These are phyloP conservation scores for Aspergillus cejpii DNA, from an alignment of 2,329 filamentous ascomycete species.

Conservation along the genomic window DNA sequence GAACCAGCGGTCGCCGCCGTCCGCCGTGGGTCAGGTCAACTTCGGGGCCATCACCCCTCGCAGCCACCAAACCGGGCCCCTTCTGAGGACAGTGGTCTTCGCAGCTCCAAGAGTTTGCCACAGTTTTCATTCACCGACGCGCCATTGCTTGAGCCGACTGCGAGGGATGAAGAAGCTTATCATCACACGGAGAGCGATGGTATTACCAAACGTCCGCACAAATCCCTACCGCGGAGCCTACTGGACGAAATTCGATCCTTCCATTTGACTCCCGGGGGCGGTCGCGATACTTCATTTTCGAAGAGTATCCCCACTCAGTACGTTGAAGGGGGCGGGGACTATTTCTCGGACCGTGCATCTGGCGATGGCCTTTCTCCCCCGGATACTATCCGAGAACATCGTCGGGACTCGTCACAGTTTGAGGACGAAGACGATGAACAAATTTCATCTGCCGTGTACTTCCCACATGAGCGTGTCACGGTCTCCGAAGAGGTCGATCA, in stretches of 20 bases:
- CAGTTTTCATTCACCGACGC: slow-evolving; percentile 24
- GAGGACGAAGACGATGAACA: slow-evolving; percentile 58
- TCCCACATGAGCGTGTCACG: slow-evolving; percentile 52
- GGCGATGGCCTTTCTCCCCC: slow-evolving; percentile 18
- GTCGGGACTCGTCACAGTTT: slow-evolving; percentile 24
- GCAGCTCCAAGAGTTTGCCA: slow-evolving; percentile 22
- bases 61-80: slow-evolving; percentile 4
- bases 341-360: slow-evolving; percentile 20
- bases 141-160: slow-evolving; percentile 16
- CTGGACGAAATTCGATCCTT: slow-evolving; percentile 54
- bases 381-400: slow-evolving; percentile 20
- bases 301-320: slow-evolving; percentile 36
- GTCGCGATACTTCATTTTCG: slow-evolving; percentile 42
- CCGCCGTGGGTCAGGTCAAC: slow-evolving; percentile 11
- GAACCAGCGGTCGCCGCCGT: slow-evolving; percentile 10
- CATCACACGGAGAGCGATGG: slow-evolving; percentile 18
- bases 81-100: slow-evolving; percentile 16
- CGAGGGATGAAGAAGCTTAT: slow-evolving; percentile 10
- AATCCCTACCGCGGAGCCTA: slow-evolving; percentile 44
- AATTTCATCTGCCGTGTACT: slow-evolving; percentile 59
- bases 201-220: slow-evolving; percentile 22
- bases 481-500: slow-evolving; percentile 27
- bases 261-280: slow-evolving; percentile 45
- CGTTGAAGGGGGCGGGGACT: slow-evolving; percentile 28
- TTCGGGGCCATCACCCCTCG: slow-evolving; percentile 10